Evolutionary conservation across 2,329 filamentous ascomycete genomes (phyloP), one percentile per base, ranked within the genome.

Genomic region (Podosphaera xanthii): DNA sequence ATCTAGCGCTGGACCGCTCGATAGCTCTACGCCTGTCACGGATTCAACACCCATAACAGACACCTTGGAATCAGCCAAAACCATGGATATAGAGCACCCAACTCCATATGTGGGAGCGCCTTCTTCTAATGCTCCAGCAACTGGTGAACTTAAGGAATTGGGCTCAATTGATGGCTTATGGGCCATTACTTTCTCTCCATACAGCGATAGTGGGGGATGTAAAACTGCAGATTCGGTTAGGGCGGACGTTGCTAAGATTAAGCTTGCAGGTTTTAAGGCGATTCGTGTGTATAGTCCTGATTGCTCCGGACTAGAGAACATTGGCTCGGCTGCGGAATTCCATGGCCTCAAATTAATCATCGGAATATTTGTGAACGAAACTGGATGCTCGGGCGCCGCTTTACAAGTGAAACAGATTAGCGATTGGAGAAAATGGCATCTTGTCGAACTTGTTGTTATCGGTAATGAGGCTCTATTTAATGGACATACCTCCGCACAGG

Each of bases 381-480:
- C 82, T 69, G 69, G 69, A 65, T 74, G 74, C 68, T 74, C 78
- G 60, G 80, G 78, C 59, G 82, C 88, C 65, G 74, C 59, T 12
- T 52, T 62, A 12, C 90, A 97, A 77, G 77, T 96, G 61, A 72
- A 77, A 38, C 79, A 81, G 62, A 85, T 96, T 71, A 76, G 80
- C 71, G 67, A 71, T 61, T 95, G 88, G 82, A 79, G 73, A 62
- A 72, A 86, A 71, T 94, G 84, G 77, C 38, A 50, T 62, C 70
- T 86, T 57, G 84, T 95, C 64, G 79, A 85, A 69, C 80, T 94
- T 67, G 76, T 94, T 64, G 84, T 92, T 38, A 79, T 94, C 64
- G 90, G 88, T 72, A 97, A 97, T 77, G 91, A 97, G 78, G 83
- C 86, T 65, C 74, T 95, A 71, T 86, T 87, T 77, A 82, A 85